Evolutionary conservation across 495 filamentous ascomycete species (phyloP).

Genomic region (Emericellopsis terricola): DNA sequence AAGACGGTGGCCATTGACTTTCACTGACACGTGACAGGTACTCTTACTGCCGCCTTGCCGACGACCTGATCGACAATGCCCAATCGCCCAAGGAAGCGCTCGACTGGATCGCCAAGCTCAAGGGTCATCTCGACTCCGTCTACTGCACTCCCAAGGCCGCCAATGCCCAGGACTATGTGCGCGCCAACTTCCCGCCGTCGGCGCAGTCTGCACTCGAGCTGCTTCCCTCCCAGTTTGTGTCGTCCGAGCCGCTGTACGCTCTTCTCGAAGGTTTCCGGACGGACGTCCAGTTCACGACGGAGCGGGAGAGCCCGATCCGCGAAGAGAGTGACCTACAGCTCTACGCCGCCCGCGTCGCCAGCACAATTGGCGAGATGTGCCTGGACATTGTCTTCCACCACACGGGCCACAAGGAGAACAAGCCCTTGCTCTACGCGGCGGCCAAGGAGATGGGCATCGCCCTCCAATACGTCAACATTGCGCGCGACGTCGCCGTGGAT

Average conservation of each 20-base stretch:
- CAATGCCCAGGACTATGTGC: conserved; percentile 14
- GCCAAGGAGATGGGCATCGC: conserved; percentile 46
- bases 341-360: conserved; percentile 43
- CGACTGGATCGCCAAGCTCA: conserved; percentile 32
- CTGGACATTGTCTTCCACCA: conserved; percentile 42
- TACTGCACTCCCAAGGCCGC: conserved; percentile 9
- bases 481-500: conserved; percentile 46
- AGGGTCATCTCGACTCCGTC: conserved; percentile 25
- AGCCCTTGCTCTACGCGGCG: conserved; percentile 19
- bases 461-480: conserved; percentile 54
- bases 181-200: conserved; percentile 24
- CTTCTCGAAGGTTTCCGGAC: conserved; percentile 43
- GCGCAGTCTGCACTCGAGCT: conserved; percentile 28
- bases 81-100: conserved; percentile 21
- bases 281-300: conserved; percentile 32
- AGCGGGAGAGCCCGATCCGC: conserved; percentile 23
- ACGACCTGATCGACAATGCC: conserved; percentile 48
- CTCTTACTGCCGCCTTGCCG: conserved; percentile 52
- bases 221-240: conserved; percentile 34
- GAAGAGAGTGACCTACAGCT: conserved; percentile 33
- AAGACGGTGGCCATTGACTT: conserved; percentile 4
- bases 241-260: conserved; percentile 36
- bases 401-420: conserved; percentile 10
- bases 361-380: conserved; percentile 48
- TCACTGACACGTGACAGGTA: conserved; percentile 25